These are phyloP conservation scores for Yamadazyma nakazawae DNA, from an alignment of 805 yeast species.

Conservation along the genomic window DNA sequence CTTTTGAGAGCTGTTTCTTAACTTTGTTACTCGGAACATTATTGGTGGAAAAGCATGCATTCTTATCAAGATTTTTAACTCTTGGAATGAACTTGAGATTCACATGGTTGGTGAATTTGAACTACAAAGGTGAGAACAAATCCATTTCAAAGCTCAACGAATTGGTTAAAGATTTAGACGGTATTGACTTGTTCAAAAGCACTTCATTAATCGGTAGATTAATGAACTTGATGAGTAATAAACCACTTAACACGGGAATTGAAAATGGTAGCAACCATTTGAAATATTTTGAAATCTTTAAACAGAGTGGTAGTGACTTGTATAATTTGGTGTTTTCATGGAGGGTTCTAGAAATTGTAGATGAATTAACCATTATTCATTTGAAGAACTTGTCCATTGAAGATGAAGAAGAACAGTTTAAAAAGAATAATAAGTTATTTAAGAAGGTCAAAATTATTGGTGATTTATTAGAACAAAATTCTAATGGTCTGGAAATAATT, in stretches of 20 bases:
- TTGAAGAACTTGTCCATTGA: constrained; percentile 17
- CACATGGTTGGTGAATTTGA: constrained; percentile 26
- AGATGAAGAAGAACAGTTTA: constrained; percentile 7
- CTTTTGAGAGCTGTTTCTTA: constrained; percentile 34
- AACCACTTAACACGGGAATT: constrained; percentile 24
- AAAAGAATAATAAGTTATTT: constrained; percentile 5
- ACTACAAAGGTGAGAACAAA: constrained; percentile 25
- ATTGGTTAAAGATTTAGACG: constrained; percentile 31
- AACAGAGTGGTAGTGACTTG: constrained; percentile 19
- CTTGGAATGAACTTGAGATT: constrained; percentile 24
- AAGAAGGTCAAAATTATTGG: constrained; percentile 13
- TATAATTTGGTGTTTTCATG: constrained; percentile 30
- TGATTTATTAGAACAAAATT: constrained; percentile 3
- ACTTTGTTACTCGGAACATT: constrained; percentile 27
- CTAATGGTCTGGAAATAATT: constrained; percentile 3
- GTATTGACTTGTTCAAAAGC: constrained; percentile 28
- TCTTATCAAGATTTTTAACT: constrained; percentile 18
- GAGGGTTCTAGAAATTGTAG: constrained; percentile 34
- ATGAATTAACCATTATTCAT: constrained; percentile 30
- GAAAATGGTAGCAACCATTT: constrained; percentile 26
- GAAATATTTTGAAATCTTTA: constrained; percentile 29
- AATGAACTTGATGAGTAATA: constrained; percentile 20
- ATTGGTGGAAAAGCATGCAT: constrained; percentile 21
- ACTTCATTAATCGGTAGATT: constrained; percentile 24
- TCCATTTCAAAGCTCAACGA: constrained; percentile 21